Evolutionary conservation across 805 yeast species (phyloP), one percentile per base, ranked within the genome.

Genomic region (Candida vartiovaarae): DNA sequence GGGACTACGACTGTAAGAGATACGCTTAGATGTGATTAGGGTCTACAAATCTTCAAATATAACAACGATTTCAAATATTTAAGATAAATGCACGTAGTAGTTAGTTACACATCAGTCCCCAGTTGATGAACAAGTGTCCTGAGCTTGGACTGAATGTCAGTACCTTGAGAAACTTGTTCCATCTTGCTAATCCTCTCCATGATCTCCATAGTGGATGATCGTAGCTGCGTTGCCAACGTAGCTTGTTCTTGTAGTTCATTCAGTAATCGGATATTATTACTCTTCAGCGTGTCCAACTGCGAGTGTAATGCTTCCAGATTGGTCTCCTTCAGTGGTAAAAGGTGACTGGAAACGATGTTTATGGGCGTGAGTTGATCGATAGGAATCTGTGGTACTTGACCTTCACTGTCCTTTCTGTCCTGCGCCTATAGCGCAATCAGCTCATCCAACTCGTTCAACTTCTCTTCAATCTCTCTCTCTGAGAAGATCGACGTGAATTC

Each of bases 1-100:
- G 98, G 99, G 99, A 93, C 71, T 93, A 80, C 60, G 84, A 82
- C 58, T 93, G 99, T 68, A 69, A 67, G 48, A 54, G 70, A 10
- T 88, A 49, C 46, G 25, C 35, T 15, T 15, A 35, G 28, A 23
- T 36, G 11, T 24, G 51, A 48, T 25, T 11, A 6, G 11, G 28
- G n/a, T 24, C 9, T 8, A 37, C 24, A 37, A 27, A 30, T 15
- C 23, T 27, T n/a, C n/a, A 36, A 29, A 36, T 3, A 9, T 35
- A 25, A 24, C 37, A 35, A 9, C 25, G 33, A 28, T 28, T 7
- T 28, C 30, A 28, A 28, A 9, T 28, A 7, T 7, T 2, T 28
- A 28, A 28, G 9, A 28, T 2, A 15, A 15, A 15, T 15, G 20
- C 20, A 2, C 20, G 20, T 15, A 15, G 20, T 15, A 15, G 20